These are phyloP conservation scores for Ophidiomyces ophidiicola DNA, from an alignment of 2,329 filamentous ascomycete species.

Conservation along the genomic window DNA sequence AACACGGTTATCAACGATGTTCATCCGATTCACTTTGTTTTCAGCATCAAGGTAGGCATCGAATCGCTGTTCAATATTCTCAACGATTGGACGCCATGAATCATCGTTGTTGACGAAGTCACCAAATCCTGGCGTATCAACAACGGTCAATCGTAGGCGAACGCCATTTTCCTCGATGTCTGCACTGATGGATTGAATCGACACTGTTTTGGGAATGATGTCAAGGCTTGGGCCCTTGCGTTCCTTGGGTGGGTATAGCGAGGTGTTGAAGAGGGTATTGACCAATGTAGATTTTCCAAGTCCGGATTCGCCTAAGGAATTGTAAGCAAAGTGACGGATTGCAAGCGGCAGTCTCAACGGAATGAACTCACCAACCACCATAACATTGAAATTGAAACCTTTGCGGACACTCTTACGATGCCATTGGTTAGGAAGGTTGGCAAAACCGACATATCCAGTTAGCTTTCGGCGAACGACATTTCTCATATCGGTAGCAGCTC, in stretches of 20 bases:
- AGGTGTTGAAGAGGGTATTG: constrained; percentile 99
- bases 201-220: constrained; percentile 95
- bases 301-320: constrained; percentile 78
- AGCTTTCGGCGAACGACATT: constrained; percentile 98
- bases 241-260: constrained; percentile 95
- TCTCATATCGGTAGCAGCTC: constrained; percentile 57
- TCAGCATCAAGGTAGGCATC: constrained; percentile 97
- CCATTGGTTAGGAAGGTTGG: constrained; percentile 98
- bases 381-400: constrained; percentile 99
- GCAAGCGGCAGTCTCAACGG: neutral
- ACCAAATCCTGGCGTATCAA: constrained; percentile 94
- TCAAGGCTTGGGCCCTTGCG: constrained; percentile 94
- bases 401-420: constrained; percentile 99
- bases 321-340: constrained; percentile 3
- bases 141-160: constrained; percentile 86
- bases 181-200: constrained; percentile 86
- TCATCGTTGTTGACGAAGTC: constrained; percentile 99
- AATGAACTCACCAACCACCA: constrained; percentile 84
- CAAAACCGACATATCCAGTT: constrained; percentile 96
- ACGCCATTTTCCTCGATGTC: constrained; percentile 98
- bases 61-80: constrained; percentile 98
- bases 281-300: constrained; percentile 98
- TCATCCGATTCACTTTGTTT: constrained; percentile 99
- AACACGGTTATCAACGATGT: constrained; percentile 98
- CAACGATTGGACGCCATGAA: constrained; percentile 96